These are phyloP conservation scores for Botrytis fabae DNA, from an alignment of 2,329 filamentous ascomycete species.

Conservation along the genomic window DNA sequence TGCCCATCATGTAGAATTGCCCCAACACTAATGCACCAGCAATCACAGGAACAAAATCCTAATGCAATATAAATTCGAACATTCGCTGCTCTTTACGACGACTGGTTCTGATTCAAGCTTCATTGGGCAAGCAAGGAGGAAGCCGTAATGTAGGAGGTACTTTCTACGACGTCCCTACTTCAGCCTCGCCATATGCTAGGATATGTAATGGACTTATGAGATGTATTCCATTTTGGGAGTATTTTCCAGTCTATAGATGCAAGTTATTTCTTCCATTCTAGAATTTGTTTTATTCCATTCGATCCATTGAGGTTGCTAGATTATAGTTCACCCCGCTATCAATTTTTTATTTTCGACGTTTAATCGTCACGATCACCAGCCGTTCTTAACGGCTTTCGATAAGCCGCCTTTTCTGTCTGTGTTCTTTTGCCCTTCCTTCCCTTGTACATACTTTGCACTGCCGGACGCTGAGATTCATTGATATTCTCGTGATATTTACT, in stretches of 20 bases:
- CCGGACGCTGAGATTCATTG: not conserved
- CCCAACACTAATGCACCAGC: not conserved
- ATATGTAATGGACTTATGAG: no score
- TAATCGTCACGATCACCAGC: not conserved
- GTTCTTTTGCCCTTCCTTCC: not conserved
- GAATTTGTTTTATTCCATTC: not conserved
- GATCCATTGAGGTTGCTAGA: not conserved
- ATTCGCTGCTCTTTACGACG: not conserved
- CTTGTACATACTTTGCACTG: not conserved
- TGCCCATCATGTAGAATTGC: not conserved
- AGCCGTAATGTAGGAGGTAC: not conserved
- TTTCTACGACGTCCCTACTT: not conserved
- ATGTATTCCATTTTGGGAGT: not conserved
- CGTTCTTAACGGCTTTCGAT: not conserved
- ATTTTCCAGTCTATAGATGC: not conserved
- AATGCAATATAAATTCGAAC: rapidly evolving
- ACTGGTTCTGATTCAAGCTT: not conserved
- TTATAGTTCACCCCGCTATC: not conserved
- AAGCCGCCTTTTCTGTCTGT: not conserved
- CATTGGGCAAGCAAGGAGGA: not conserved
- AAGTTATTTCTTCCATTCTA: not conserved
- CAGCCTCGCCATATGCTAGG: not conserved
- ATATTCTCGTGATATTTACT: not conserved
- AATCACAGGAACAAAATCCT: not conserved
- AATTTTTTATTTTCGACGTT: not conserved